Evolutionary conservation across 495 filamentous ascomycete genomes (phyloP).

Genomic region (Lophiostoma macrostomum): DNA sequence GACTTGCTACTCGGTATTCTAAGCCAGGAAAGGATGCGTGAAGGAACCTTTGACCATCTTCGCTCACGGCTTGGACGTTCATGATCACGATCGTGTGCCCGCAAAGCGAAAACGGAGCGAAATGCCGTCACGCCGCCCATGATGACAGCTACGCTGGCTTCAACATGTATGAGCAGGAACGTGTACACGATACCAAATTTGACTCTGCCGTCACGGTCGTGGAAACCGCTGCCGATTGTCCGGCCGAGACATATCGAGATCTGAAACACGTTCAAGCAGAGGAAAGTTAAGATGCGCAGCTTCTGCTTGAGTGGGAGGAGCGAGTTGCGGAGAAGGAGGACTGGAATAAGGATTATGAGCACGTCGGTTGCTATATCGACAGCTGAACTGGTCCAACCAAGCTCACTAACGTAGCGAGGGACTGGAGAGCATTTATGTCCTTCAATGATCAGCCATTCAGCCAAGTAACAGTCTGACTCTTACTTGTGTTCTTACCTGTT

Average conservation of each 20-base stretch:
- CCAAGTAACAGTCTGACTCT: not conserved
- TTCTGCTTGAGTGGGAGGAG: not conserved
- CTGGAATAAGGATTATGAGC: conserved; percentile 2
- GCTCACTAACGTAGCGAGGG: not conserved
- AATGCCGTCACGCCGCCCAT: conserved; percentile 8
- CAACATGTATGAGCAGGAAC: not conserved
- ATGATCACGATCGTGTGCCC: not conserved
- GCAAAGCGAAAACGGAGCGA: not conserved
- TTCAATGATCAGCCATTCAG: not conserved
- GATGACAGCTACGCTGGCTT: conserved; percentile 9
- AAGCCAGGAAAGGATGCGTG: not conserved
- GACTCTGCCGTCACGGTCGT: not conserved
- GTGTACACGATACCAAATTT: not conserved
- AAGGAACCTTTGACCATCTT: not conserved
- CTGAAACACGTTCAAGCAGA: conserved; percentile 3
- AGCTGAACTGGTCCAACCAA: not conserved
- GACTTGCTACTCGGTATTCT: not conserved
- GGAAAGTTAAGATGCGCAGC: conserved; percentile 2
- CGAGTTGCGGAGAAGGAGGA: not conserved
- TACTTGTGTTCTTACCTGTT: not conserved
- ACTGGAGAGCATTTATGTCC: conserved; percentile 2
- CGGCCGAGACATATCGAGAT: not conserved
- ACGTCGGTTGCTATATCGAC: not conserved
- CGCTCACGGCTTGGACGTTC: not conserved
- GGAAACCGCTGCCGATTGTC: not conserved